Evolutionary conservation across 352 stramenopile genomes (phyloP).

Genomic region (Pythium phragmitis): DNA sequence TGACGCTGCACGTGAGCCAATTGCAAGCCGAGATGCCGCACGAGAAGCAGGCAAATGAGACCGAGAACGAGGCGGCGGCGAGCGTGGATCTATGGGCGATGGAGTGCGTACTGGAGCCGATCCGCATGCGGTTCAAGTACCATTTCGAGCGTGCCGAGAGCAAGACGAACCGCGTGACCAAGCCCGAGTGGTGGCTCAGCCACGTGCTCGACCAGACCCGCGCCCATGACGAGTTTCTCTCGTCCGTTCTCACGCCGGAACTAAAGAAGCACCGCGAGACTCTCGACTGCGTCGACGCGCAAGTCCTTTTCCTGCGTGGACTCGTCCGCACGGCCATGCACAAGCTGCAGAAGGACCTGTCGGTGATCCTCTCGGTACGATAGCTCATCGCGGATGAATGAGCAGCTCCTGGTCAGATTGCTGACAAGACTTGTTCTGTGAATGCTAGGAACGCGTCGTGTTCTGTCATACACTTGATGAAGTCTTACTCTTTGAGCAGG

Average conservation of each 20-base stretch:
- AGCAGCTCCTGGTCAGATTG: neutral
- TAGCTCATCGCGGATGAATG: neutral
- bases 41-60: neutral
- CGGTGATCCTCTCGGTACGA: conserved; percentile 41
- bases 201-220: conserved; percentile 59
- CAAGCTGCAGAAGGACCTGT: conserved; percentile 54
- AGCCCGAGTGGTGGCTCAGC: conserved; percentile 74
- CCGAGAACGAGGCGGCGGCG: conserved; percentile 2
- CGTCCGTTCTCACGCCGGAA: conserved; percentile 39
- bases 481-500: conserved; percentile 68
- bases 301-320: conserved; percentile 57
- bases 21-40: conserved; percentile 15
- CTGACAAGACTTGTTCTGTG: neutral
- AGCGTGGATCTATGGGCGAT: conserved; percentile 59
- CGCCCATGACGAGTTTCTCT: conserved; percentile 46
- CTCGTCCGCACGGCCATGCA: conserved; percentile 40
- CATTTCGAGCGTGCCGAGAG: conserved; percentile 73
- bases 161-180: conserved; percentile 66
- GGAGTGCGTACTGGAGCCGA: conserved; percentile 52
- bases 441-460: conserved; percentile 10
- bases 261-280: conserved; percentile 43
- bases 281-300: conserved; percentile 57
- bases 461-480: conserved; percentile 79
- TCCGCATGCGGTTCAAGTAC: conserved; percentile 65
- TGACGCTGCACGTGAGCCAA: conserved; percentile 61